A percentile compares a stretch with the other conserved stretches of the same genome.
Evolutionary conservation across 169 alveolate species (phyloP).

Genomic region (Babesia caballi): DNA sequence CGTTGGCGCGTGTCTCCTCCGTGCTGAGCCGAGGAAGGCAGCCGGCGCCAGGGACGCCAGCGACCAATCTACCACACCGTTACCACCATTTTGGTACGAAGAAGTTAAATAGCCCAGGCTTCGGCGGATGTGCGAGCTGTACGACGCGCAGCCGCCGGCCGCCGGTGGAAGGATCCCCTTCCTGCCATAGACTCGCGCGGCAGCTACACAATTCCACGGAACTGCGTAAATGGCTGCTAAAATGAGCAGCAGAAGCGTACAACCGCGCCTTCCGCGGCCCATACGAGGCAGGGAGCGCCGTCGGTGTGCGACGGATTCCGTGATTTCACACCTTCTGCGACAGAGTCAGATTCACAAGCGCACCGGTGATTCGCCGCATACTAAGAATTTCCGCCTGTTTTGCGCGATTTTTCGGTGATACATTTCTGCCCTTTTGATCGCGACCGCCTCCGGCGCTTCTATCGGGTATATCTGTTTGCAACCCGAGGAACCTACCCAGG

Average conservation of each 20-base stretch:
- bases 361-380: too few relatives aligned
- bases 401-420: not conserved
- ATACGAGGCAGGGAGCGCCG: constrained; percentile 14
- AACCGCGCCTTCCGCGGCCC: constrained; percentile 7
- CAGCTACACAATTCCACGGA: not conserved
- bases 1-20: too few relatives aligned
- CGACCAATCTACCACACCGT: too few relatives aligned
- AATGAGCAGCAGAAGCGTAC: not conserved
- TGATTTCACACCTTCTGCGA: not conserved
- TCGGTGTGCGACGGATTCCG: constrained; percentile 29
- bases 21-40: too few relatives aligned
- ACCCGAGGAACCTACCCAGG: too few relatives aligned
- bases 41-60: too few relatives aligned
- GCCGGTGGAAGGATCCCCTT: not conserved
- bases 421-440: not conserved
- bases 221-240: not conserved
- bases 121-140: too few relatives aligned
- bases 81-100: too few relatives aligned
- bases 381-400: too few relatives aligned
- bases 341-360: not conserved
- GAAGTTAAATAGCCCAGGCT: too few relatives aligned
- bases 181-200: not conserved
- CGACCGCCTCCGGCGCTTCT: not conserved
- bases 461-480: not conserved
- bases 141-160: not conserved